Base-by-base conservation (phyloP, 495 filamentous ascomycete genomes). In the Neurospora sp. region DNA sequence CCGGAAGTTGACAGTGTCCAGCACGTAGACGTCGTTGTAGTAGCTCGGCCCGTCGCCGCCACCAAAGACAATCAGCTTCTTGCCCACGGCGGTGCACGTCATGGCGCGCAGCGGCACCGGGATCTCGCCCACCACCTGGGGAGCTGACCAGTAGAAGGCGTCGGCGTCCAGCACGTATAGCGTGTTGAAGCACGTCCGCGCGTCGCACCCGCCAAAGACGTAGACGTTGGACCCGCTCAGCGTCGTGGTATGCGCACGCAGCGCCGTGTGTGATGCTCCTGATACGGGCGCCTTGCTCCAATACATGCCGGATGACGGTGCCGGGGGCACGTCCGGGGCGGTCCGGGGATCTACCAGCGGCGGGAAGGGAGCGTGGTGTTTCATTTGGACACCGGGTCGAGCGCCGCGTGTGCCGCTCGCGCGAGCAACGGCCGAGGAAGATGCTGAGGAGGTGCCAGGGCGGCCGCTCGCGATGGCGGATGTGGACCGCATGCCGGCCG, bases 231-330 rank as follows among this genome's bases (percentile, higher is more conserved):
- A 88, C 7, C 88, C 89, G 12, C 90, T 81, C 20, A 89, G 80
- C 27, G 88, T 89, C 16, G 86, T 88, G 39, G 88, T 90, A 80
- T 91, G 89, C 35, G 89, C 89, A 42, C 89, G 86, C 48, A 90
- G 78, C 10, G 88, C 82, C 22, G 85, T 86, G 73, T 88, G 88
- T 41, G 87, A 77, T 16, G 84, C 77, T 11, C 89, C 89, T 5
- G 88, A 89, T 10, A 84, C 81, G 2, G 85, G 86, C 18, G 88
- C 88, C 48, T 83, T 84, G 70, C 87, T 88, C 89, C 89, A 91
- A 81, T 91, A 91, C 89, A 91, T 91, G 65, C 89, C 89, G 59
- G 86, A 88, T 20, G 89, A 87, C n/a, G 89, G 89, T 11, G 89
- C 88, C 4, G 84, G 81, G 5, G 83, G 84, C 27, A 90, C 88